A percentile compares a stretch with the other conserved stretches of the same genome.
phyloP scores from a whole-genome alignment of 2,329 filamentous ascomycete genomes.

The Aspergillus sp. region DNA sequence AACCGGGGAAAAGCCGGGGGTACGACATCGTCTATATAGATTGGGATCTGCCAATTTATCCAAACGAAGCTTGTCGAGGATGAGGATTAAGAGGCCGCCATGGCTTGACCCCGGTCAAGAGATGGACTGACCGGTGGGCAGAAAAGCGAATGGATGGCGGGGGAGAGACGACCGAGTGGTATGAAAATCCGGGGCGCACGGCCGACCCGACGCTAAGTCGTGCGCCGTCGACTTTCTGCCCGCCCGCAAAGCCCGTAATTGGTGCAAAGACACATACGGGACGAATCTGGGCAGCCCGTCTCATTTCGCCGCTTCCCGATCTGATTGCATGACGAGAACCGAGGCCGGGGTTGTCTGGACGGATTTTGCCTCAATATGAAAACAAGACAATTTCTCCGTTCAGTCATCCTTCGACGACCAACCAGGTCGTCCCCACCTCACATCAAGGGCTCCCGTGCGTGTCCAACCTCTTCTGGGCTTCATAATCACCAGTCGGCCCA shows the following conservation, averaged over 20 bases:
- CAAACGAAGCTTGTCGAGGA: slow-evolving; percentile 1
- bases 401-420: background rate
- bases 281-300: background rate
- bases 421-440: background rate
- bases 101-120: background rate
- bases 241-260: background rate
- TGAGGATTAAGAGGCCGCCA: background rate
- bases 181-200: slow-evolving; percentile 13
- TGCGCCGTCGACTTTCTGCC: background rate
- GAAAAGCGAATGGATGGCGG: slow-evolving; percentile 1
- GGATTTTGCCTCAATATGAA: slow-evolving; percentile 10
- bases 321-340: background rate
- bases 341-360: slow-evolving; percentile 1
- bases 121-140: slow-evolving; percentile 5
- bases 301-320: background rate
- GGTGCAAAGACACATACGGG: background rate
- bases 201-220: slow-evolving; percentile 6
- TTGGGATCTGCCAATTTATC: background rate
- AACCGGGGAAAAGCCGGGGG: background rate
- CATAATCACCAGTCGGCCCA: slow-evolving; percentile 4
- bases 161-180: background rate
- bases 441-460: background rate
- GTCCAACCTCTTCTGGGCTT: background rate
- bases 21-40: slow-evolving; percentile 5
- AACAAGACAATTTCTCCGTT: slow-evolving; percentile 4